Conservation (phyloP, 192 early-diverging fungal genomes). For the Pecoramyces ruminantium region DNA sequence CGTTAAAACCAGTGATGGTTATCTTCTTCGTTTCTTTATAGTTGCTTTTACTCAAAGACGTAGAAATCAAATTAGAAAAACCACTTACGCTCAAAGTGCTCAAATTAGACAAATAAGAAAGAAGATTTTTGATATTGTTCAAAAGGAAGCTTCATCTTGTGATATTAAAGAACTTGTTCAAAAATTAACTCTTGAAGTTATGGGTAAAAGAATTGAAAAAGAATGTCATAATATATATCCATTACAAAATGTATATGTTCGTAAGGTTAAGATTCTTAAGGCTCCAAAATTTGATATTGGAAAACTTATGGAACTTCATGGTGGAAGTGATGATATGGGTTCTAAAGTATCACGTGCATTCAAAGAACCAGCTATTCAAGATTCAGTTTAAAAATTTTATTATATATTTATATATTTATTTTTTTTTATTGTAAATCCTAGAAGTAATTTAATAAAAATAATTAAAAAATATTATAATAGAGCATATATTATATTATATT, state of each 20-base stretch:
- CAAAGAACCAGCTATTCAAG: background rate
- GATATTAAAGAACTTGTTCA: conserved; percentile 89
- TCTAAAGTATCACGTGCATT: background rate
- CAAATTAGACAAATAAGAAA: conserved; percentile 98
- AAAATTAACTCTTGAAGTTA: conserved; percentile 93
- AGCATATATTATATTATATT: no score
- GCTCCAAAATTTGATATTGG: conserved; percentile 41
- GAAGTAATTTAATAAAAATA: no score
- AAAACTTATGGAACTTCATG: conserved; percentile 95
- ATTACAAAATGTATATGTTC: conserved; percentile 84
- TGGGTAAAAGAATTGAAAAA: conserved; percentile 96
- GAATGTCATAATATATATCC: conserved; percentile 93
- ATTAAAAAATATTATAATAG: no score
- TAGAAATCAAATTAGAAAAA: conserved; percentile 88
- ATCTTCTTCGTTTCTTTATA: conserved; percentile 91
- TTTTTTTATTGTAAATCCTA: no score
- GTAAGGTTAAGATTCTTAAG: conserved; percentile 99
- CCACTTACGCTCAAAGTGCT: conserved; percentile 89
- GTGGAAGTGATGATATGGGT: conserved; percentile 40
- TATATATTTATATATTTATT: no score
- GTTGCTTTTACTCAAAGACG: conserved; percentile 93
- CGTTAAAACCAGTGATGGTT: conserved; percentile 99
- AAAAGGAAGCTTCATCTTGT: conserved; percentile 58
- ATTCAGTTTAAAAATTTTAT: no score
- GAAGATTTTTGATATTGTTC: conserved; percentile 99